Evolutionary conservation across 1,284 basidiomycete genomes (phyloP), one percentile per base, ranked within the genome.

Genomic region (Puccinia polysora): DNA sequence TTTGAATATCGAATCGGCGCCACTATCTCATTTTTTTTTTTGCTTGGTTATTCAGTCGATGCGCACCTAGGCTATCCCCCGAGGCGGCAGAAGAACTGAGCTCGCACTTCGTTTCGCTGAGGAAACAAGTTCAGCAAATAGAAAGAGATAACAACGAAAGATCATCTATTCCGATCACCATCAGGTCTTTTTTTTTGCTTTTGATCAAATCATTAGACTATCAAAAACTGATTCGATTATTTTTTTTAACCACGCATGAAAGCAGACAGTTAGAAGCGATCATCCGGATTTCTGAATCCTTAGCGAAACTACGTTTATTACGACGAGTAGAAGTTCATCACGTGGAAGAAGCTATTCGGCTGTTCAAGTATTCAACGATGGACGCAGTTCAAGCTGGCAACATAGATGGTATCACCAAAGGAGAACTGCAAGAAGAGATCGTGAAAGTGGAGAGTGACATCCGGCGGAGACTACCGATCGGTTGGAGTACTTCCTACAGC

Each of bases 331-430:
- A 88, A 76, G 88, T 89, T 73, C 89, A 97, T 79, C 95, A 98
- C 77, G 96, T 98, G 40, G 94, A 98, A 80, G 96, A 99, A 81
- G 91, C 96, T 4, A 97, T 98, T 78, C 87, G 96, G 5, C 82
- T 99, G 30, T 99, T 99, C 87, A 97, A 96, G 77, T 96, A 89
- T 81, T 97, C 93, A 18, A 99, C 96, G 0, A 97, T 98, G 95
- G 92, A 98, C 80, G 96, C 96, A 28, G 94, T 98, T 30, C 90
- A 91, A 30, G 92, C 94, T 4, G 84, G 84, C n/a, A 91, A 90
- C 53, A 88, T 91, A 5, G 95, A 97, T 76, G 96, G 96, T 0
- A 85, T 98, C 77, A 92, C 91, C 15, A 86, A 94, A 58, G 88
- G 90, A 4, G 91, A 95, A 78, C 82, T 98, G 32, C 93, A 95